Base-by-base conservation (phyloP, 768 basidiomycete genomes). In the Suillus cothurnatus region DNA sequence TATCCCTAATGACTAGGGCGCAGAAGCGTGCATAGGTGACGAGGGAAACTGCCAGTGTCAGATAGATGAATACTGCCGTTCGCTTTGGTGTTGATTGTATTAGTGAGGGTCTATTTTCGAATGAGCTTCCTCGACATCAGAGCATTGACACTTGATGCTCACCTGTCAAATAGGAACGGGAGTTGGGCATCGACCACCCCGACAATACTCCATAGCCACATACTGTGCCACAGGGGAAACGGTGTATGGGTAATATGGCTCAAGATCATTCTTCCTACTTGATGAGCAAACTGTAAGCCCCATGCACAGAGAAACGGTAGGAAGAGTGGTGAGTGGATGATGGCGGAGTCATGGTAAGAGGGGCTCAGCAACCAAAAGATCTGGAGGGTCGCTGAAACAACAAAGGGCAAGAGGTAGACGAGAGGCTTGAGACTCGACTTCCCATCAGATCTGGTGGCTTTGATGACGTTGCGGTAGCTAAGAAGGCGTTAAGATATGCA, bases 241-340 rank as follows among this genome's bases (percentile, higher is more conserved):
- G 86, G 80, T 52, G 84, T 81, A 67, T 87, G 88, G 61, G 96
- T 95, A 34, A 97, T 88, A 76, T 99, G 97, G 1, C 95, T 93
- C 55, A 97, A 80, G 71, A 98, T 99, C 83, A 99, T 92, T 69
- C 90, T 81, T 14, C 94, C 94, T 43, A 97, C 96, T 74, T 95
- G 90, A 68, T 93, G 92, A 34, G 92, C 90, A 69, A 94, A 93
- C 76, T 93, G 91, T 61, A 93, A 76, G n/a, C 95, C 97, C 95
- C 96, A 99, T 23, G 92, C 89, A 71, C 88, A 90, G 21, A 96
- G 77, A 81, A 96, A 97, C 4, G 95, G 94, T 14, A 98, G 79
- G 73, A 99, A 89, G 31, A 89, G 83, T 1, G 88, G 81, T 1
- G 92, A 92, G 69, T 90, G 81, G 47, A 97, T 81, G 74, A 97